These are phyloP conservation scores for Trichoderma sp. DNA, from an alignment of 2,329 filamentous ascomycete species.

Conservation along the genomic window DNA sequence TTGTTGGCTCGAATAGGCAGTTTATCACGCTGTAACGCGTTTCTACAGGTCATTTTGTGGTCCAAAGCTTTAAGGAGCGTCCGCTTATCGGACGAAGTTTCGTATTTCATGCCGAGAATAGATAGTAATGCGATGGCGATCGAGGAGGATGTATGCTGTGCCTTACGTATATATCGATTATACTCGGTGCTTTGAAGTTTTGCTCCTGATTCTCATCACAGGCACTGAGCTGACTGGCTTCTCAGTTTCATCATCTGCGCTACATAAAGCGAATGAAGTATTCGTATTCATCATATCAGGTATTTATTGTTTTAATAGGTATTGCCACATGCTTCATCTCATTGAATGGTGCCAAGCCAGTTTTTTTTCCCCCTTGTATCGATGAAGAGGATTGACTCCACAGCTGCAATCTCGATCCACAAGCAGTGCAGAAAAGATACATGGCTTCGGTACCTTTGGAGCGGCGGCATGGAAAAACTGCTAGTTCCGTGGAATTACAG, in stretches of 20 bases:
- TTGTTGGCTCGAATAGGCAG: neutral
- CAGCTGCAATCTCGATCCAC: neutral
- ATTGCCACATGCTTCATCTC: neutral
- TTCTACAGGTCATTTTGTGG: neutral
- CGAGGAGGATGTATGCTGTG: neutral
- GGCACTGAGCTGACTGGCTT: neutral
- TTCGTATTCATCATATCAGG: neutral
- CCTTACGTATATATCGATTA: neutral
- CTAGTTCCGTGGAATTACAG: conserved; percentile 6
- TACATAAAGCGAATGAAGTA: neutral
- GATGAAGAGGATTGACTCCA: neutral
- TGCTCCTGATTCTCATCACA: neutral
- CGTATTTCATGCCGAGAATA: neutral
- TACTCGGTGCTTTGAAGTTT: neutral
- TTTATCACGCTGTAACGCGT: neutral
- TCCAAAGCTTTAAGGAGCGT: neutral
- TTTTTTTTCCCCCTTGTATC: neutral
- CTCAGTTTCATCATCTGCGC: neutral
- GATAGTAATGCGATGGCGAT: neutral
- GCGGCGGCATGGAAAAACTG: conserved; percentile 16
- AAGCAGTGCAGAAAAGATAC: neutral
- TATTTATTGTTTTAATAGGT: neutral
- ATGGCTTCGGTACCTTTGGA: neutral
- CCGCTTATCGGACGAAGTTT: neutral
- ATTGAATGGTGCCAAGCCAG: neutral